Percentiles rank a stretch among this genome's conserved stretches.
phyloP scores from a whole-genome alignment of 2,329 filamentous ascomycete species.

The Diaporthe batatas region DNA sequence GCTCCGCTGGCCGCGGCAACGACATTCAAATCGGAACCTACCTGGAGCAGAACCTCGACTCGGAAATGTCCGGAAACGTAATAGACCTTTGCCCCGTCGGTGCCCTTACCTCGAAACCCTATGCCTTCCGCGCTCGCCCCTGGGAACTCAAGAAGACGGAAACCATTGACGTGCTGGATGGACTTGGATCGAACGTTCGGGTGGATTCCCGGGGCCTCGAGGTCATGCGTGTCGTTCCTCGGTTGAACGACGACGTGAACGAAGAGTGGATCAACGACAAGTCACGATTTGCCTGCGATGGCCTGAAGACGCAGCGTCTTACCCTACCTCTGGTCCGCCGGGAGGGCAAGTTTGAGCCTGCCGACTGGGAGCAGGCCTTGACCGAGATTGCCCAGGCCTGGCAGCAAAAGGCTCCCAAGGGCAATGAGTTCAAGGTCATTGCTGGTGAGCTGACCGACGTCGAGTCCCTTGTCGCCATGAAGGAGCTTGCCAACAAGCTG shows the following conservation, averaged over 20 bases:
- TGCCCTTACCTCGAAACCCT: conserved; percentile 96
- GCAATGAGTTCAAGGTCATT: conserved; percentile 95
- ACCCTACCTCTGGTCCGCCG: conserved; percentile 92
- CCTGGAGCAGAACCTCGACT: conserved; percentile 92
- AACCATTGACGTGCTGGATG: conserved; percentile 94
- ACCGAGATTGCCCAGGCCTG: conserved; percentile 87
- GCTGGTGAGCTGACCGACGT: conserved; percentile 92
- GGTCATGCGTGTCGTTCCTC: conserved; percentile 93
- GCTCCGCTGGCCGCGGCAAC: conserved; percentile 94
- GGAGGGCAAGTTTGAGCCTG: conserved; percentile 91
- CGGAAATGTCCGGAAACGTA: conserved; percentile 95
- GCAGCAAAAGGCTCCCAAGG: conserved; percentile 83
- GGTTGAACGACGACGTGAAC: conserved; percentile 97
- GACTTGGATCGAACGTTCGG: conserved; percentile 92
- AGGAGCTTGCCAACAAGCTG: conserved; percentile 96
- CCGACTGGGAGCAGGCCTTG: conserved; percentile 95
- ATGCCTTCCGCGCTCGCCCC: conserved; percentile 94
- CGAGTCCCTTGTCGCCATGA: conserved; percentile 94
- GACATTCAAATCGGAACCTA: conserved; percentile 99
- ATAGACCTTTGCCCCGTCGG: conserved; percentile 98
- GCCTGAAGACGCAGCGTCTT: conserved; percentile 93
- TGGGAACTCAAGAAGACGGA: conserved; percentile 98
- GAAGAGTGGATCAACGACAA: conserved; percentile 99
- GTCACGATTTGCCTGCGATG: conserved; percentile 95
- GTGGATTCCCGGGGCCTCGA: conserved; percentile 94